Evolutionary conservation across 805 yeast species (phyloP), one percentile per base, ranked within the genome.

Genomic region (Limtongozyma cylindracea): DNA sequence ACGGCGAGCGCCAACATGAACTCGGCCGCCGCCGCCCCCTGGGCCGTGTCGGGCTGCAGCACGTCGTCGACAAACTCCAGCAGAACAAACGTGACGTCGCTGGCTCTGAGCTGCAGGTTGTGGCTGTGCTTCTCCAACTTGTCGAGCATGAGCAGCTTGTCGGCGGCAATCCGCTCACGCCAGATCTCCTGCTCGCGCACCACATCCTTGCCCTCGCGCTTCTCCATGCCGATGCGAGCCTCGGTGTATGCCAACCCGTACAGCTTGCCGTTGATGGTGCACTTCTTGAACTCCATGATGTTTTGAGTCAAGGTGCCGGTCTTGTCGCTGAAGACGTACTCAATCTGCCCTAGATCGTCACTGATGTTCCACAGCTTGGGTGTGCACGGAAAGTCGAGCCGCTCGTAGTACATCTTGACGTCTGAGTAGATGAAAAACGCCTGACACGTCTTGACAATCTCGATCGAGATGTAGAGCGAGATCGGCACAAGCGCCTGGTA

Each of bases 361-460:
- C 82, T 69, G 20, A 74, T 73, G 36, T 63, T 69, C 91, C 91
- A 74, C 0, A 82, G 57, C 36, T 73, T 72, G 10, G 91, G 88
- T 8, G 72, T 65, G 40, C 91, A 74, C 3, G 88, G 84, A 33
- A 64, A 73, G 39, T 74, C 84, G 27, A 74, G 43, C 24, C 42
- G 53, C 19, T 56, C 62, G 34, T 71, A 66, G 38, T 73, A 74
- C 65, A 74, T 63, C 23, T 57, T 45, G 19, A 65, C 62, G 43
- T 74, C 91, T 3, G 77, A 67, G 34, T 65, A 70, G 24, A 74
- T 74, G 49, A 74, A 74, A 29, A 54, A 71, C 0, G 84, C 84
- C 37, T 74, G 91, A 0, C 73, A 69, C 0, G 88, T 69, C 38
- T 73, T 73, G 39, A 74, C 68, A 33, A 74, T 70, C 47, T 74